phyloP scores from a whole-genome alignment of 2,329 filamentous ascomycete genomes.

The Colletotrichum chrysophilum region DNA sequence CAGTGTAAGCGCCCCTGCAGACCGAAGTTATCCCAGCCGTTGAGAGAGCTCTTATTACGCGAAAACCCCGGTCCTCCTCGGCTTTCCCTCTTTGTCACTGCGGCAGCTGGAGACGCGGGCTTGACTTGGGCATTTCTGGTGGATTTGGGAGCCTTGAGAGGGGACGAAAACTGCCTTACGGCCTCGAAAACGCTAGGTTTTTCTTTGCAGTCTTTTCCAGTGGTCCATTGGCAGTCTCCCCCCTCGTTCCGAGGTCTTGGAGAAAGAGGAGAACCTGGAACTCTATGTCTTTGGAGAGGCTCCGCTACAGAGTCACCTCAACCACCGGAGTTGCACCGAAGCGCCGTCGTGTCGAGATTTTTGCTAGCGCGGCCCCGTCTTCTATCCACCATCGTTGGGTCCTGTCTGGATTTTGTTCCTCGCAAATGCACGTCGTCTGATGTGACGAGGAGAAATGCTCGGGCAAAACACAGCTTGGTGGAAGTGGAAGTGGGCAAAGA shows the following conservation, averaged over 20 bases:
- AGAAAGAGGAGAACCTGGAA: conserved; percentile 11
- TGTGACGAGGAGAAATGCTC: background rate
- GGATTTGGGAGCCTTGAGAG: background rate
- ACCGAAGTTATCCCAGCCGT: conserved; percentile 8
- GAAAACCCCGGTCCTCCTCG: background rate
- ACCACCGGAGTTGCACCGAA: conserved; percentile 16
- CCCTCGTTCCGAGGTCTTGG: background rate
- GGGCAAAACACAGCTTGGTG: background rate
- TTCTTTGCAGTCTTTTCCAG: background rate
- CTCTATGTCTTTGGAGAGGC: background rate
- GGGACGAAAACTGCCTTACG: background rate
- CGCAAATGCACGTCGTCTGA: background rate
- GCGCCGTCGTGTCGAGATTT: background rate
- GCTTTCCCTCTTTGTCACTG: background rate
- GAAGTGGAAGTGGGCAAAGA: background rate
- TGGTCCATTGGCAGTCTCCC: background rate
- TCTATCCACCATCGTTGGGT: conserved; percentile 4
- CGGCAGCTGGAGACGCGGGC: background rate
- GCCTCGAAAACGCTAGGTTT: background rate
- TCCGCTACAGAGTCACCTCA: background rate
- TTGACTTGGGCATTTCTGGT: background rate
- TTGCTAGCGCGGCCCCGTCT: background rate
- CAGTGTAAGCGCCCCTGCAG: background rate
- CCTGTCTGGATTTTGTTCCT: background rate
- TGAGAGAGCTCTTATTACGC: background rate